A percentile compares a stretch with the other conserved stretches of the same genome.
These are phyloP conservation scores for Trichoderma sp. DNA, from an alignment of 2,329 filamentous ascomycete genomes.

Conservation along the genomic window DNA sequence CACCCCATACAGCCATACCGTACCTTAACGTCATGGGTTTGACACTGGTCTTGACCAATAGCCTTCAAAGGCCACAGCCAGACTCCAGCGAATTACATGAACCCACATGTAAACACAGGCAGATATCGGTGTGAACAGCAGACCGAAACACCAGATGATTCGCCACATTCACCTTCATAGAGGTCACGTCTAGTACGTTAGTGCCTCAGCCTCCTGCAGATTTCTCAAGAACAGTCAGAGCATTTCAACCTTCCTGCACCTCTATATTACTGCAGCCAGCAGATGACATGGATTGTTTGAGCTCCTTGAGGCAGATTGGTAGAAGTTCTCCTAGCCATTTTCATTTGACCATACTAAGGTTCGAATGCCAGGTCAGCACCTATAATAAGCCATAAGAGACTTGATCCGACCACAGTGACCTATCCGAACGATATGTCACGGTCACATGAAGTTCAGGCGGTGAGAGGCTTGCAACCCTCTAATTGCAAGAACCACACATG, in stretches of 20 bases:
- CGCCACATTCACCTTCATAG: background rate
- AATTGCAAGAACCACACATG: background rate
- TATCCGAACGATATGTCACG: background rate
- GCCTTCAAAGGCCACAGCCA: background rate
- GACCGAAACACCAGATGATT: background rate
- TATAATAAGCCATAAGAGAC: background rate
- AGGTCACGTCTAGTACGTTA: background rate
- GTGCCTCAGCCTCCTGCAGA: background rate
- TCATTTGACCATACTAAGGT: background rate
- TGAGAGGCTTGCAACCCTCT: background rate
- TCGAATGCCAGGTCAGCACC: background rate
- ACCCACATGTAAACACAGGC: background rate
- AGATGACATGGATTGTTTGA: background rate
- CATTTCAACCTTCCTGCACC: background rate
- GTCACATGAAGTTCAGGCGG: background rate
- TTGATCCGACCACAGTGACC: background rate
- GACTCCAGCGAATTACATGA: background rate
- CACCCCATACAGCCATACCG: background rate
- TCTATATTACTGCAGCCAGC: background rate
- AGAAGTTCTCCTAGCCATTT: background rate
- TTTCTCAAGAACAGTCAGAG: background rate
- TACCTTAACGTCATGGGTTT: too few relatives aligned
- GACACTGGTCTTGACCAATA: background rate
- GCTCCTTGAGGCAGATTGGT: background rate
- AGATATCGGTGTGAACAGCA: background rate